Conservation (phyloP, 2,329 filamentous ascomycete genomes). For the Calonectria pauciramosa region DNA sequence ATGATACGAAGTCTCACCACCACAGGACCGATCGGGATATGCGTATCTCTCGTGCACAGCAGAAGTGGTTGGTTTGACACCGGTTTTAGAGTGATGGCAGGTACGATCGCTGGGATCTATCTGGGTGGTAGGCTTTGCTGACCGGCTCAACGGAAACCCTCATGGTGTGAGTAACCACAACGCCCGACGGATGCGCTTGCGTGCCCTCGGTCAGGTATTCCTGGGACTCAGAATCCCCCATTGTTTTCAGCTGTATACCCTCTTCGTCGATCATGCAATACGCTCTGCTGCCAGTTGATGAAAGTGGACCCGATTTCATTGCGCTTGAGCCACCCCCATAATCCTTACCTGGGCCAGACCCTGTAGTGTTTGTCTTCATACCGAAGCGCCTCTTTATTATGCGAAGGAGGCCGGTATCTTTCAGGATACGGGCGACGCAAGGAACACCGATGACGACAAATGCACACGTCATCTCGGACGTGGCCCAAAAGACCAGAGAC, state of each 20-base stretch:
- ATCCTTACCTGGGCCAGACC: not conserved
- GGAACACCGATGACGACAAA: not conserved
- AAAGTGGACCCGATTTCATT: not conserved
- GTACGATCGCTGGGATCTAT: not conserved
- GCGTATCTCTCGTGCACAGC: too few relatives aligned
- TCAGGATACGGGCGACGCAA: not conserved
- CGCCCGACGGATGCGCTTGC: not conserved
- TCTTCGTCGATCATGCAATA: slow-evolving; percentile 1
- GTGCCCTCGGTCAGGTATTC: not conserved
- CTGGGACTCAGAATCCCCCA: not conserved
- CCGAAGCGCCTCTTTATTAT: not conserved
- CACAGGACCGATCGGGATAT: too few relatives aligned
- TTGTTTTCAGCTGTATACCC: not conserved
- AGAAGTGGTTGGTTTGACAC: not conserved
- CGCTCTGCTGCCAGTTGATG: not conserved
- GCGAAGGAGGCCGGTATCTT: not conserved
- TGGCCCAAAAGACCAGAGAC: not conserved
- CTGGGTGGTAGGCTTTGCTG: not conserved
- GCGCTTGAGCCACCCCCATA: not conserved
- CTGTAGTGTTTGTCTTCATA: not conserved
- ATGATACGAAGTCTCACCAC: too few relatives aligned
- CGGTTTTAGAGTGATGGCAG: not conserved
- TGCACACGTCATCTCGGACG: not conserved
- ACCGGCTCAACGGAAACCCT: not conserved
- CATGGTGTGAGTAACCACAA: not conserved